Base-by-base conservation (phyloP, 2,329 filamentous ascomycete species). In the Fonsecaea multimorphosa region DNA sequence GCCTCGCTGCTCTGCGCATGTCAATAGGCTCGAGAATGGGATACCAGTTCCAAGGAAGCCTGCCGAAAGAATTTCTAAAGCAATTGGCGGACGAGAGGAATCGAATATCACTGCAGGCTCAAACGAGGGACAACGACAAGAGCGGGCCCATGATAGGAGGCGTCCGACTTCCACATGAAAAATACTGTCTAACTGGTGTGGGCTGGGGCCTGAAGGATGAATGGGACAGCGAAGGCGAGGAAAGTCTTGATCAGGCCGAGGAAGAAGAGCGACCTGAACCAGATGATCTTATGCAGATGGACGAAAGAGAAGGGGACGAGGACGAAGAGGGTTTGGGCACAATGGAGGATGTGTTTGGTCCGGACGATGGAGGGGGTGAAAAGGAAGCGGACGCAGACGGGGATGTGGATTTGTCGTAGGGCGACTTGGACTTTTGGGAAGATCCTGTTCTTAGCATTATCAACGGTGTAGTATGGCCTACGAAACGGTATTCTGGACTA, bases 1-100 rank as follows among this genome's bases (percentile, higher is more conserved):
- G 80, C 24, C 75, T 89, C 12, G 80, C 83, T 32, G 84, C 85
- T 61, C 74, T 90, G 55, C 79, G 87, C 29, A 82, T 89, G 65
- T 86, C 86, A 2, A 87, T 90, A 60, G 84, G 84, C 1, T 85
- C 83, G 52, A 79, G 87, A 16, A 78, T 87, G 58, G 70, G 68
- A 14, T 84, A 87, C 71, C 85, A 87, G 72, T 89, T 89, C 72
- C 82, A 84, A 68, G 79, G 83, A 0, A 80, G 81, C 0, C 72
- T 89, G 68, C 85, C 86, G 0, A 89, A 89, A 73, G 87, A 89
- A 71, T 88, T 86, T 65, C 77, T 88, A 72, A 79, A 83, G 70
- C 85, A 87, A 73, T 76, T 88, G 31, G 87, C 85, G 14, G 77
- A 78, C 29, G 84, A 86, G 73, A 77, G 83, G 66, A 87, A 87